Percentiles rank a stretch among this genome's conserved stretches.
phyloP scores from a whole-genome alignment of 176 grass and related monocot genomes.

The maize (Zea mays) region DNA sequence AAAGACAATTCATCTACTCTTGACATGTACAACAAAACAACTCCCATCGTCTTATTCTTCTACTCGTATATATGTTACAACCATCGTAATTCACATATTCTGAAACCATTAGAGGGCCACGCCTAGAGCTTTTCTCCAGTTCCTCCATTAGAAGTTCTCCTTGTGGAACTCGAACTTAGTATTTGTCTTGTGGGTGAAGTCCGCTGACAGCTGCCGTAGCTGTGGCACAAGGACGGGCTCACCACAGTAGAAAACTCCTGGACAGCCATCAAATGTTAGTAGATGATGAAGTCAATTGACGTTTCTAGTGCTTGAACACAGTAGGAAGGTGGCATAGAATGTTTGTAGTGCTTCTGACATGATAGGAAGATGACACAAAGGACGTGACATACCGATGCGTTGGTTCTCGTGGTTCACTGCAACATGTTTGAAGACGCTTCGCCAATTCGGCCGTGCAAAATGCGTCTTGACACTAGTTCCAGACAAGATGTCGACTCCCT shows the following conservation, averaged over 20 bases:
- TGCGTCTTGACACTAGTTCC: constrained; percentile 88
- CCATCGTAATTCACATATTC: constrained; percentile 30
- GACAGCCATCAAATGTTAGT: constrained; percentile 36
- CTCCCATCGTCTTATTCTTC: constrained; percentile 10
- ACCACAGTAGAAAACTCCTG: constrained; percentile 99
- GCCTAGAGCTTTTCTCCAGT: background rate
- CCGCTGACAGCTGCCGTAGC: constrained; percentile 63
- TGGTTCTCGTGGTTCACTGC: constrained; percentile 68
- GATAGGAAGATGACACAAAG: constrained; percentile 26
- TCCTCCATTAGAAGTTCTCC: constrained; percentile 72
- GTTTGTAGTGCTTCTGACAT: background rate
- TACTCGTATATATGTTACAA: constrained; percentile 16
- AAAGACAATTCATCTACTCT: background rate
- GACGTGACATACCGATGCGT: constrained; percentile 57
- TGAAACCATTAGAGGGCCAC: constrained; percentile 3
- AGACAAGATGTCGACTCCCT: constrained; percentile 83
- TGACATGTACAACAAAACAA: background rate
- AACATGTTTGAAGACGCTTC: constrained; percentile 82
- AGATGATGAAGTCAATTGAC: background rate
- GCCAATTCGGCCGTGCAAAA: constrained; percentile 91
- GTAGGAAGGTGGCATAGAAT: too few species aligned
- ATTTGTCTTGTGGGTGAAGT: constrained; percentile 91
- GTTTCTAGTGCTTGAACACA: too few species aligned
- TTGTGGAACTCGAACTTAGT: constrained; percentile 97
- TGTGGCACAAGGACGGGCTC: constrained; percentile 69